phyloP scores from a whole-genome alignment of 176 grass and related monocot species.

The Eremochloa ophiuroides region DNA sequence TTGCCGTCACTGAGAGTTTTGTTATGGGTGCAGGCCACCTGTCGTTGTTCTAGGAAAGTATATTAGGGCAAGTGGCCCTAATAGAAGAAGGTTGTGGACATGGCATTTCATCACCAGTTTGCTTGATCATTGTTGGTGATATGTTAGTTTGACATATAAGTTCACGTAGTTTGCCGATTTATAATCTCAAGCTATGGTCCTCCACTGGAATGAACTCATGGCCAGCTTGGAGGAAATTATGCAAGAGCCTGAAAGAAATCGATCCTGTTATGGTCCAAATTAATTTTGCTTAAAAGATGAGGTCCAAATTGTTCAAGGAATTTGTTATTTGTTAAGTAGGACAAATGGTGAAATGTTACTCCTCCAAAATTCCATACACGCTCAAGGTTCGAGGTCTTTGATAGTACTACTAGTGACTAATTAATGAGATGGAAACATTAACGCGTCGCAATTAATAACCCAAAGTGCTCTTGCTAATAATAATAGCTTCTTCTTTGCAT shows the following conservation, averaged over 20 bases:
- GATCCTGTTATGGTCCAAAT: neutral
- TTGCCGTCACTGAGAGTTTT: neutral
- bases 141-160: neutral
- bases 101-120: neutral
- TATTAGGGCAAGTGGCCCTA: constrained; percentile 1
- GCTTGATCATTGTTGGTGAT: neutral
- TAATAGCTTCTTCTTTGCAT: neutral
- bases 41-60: constrained; percentile 14
- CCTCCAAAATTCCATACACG: no score
- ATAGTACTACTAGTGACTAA: no score
- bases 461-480: neutral
- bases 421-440: neutral
- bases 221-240: neutral
- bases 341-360: no score
- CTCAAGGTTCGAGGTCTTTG: no score
- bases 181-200: neutral
- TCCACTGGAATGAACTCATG: neutral
- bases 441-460: neutral
- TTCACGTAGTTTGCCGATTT: neutral
- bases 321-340: no score
- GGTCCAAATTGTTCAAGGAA: neutral
- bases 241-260: neutral
- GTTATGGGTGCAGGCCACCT: neutral
- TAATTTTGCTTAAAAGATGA: neutral
- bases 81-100: neutral